These are phyloP conservation scores for Tetrahymena borealis DNA, from an alignment of 73 alveolate species.

Conservation along the genomic window DNA sequence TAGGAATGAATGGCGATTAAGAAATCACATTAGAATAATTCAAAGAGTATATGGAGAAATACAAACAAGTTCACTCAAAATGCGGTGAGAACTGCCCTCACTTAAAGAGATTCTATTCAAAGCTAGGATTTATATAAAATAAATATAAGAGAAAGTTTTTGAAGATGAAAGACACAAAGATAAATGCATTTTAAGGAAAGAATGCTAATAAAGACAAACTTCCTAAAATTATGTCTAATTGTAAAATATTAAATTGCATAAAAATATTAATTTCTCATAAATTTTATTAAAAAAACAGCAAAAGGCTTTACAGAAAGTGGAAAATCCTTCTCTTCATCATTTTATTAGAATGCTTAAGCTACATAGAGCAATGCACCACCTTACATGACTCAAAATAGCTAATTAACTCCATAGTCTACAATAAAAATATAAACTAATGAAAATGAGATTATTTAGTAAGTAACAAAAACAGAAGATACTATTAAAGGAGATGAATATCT, in stretches of 20 bases:
- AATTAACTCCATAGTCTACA: neutral
- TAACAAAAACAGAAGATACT: neutral
- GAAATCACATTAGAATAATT: slow-evolving; percentile 12
- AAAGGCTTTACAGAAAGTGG: neutral
- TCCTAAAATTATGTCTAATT: neutral
- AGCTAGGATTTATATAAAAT: slow-evolving; percentile 21
- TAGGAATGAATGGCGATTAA: slow-evolving; percentile 29
- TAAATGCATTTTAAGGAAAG: slow-evolving; percentile 11
- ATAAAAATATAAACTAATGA: neutral
- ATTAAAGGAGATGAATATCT: neutral
- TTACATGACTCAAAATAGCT: neutral
- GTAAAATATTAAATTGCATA: neutral
- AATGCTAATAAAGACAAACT: neutral
- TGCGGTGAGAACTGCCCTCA: slow-evolving; percentile 49
- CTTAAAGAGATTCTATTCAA: slow-evolving; percentile 37
- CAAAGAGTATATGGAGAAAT: slow-evolving; percentile 26
- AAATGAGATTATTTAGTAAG: too few relatives aligned
- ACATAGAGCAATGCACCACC: neutral
- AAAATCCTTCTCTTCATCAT: neutral
- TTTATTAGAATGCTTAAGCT: neutral
- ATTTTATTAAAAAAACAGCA: neutral
- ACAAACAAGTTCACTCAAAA: slow-evolving; percentile 24
- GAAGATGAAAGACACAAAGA: slow-evolving; percentile 31
- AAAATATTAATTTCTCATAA: neutral
- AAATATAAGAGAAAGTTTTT: slow-evolving; percentile 37